Evolutionary conservation across 1,139 yeast species (phyloP).

Genomic region (Petasospora fabianii): DNA sequence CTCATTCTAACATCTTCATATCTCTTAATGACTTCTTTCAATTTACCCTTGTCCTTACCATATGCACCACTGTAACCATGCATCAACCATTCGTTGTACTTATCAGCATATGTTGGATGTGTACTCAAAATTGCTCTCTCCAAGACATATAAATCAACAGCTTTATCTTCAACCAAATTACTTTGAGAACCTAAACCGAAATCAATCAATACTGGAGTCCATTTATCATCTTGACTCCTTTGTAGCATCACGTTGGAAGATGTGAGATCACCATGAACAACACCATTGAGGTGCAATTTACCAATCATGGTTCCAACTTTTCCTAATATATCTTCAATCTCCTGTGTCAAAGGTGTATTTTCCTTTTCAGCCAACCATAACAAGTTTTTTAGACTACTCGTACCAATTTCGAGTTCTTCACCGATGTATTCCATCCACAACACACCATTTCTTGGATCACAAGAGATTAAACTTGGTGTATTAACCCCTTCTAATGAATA

Average conservation of each 20-base stretch:
- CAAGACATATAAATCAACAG: constrained; percentile 90
- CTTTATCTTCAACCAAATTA: constrained; percentile 81
- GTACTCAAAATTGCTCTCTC: constrained; percentile 91
- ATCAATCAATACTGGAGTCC: constrained; percentile 70
- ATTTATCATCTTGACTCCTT: constrained; percentile 19
- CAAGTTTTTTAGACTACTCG: constrained; percentile 66
- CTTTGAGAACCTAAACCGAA: constrained; percentile 85
- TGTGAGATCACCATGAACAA: constrained; percentile 94
- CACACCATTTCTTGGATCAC: constrained; percentile 74
- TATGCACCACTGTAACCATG: constrained; percentile 63
- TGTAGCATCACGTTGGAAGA: constrained; percentile 77
- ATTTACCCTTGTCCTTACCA: constrained; percentile 38
- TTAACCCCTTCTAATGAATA: constrained; percentile 46
- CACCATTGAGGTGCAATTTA: constrained; percentile 65
- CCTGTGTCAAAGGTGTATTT: constrained; percentile 30
- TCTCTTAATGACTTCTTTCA: constrained; percentile 55
- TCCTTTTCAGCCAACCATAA: constrained; percentile 57
- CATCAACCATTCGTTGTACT: constrained; percentile 67
- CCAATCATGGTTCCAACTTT: constrained; percentile 72
- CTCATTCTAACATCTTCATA: constrained; percentile 83
- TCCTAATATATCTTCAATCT: constrained; percentile 41
- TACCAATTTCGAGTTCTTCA: constrained; percentile 38
- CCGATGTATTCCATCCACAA: constrained; percentile 89
- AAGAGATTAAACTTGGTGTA: constrained; percentile 67
- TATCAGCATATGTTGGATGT: constrained; percentile 69